phyloP scores from a whole-genome alignment of 805 yeast genomes.

The Metschnikowia continentalis region DNA sequence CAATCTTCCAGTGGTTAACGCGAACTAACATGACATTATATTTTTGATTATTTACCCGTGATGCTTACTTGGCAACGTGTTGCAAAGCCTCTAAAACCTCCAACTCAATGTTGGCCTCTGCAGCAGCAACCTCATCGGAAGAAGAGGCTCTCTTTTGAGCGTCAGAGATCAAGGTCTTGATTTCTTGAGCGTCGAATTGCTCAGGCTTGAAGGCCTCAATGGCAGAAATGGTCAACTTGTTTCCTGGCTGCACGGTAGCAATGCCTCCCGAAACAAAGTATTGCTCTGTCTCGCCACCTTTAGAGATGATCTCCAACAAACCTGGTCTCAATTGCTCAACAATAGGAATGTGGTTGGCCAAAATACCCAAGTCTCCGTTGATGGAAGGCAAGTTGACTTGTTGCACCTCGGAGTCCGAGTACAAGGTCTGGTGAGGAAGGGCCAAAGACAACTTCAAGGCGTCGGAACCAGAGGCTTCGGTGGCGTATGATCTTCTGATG shows the following conservation, averaged over 20 bases:
- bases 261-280: slow-evolving; percentile 95
- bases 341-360: slow-evolving; percentile 96
- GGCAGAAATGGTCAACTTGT: slow-evolving; percentile 84
- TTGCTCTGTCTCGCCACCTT: slow-evolving; percentile 65
- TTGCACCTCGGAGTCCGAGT: slow-evolving; percentile 50
- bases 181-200: slow-evolving; percentile 74
- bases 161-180: slow-evolving; percentile 79
- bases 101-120: slow-evolving; percentile 92
- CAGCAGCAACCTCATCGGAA: slow-evolving; percentile 82
- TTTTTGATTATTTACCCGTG: background rate
- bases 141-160: slow-evolving; percentile 89
- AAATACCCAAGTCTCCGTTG: slow-evolving; percentile 93
- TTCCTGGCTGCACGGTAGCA: slow-evolving; percentile 94
- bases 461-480: slow-evolving; percentile 59
- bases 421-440: slow-evolving; percentile 78
- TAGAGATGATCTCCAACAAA: slow-evolving; percentile 84
- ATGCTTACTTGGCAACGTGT: slow-evolving; percentile 63
- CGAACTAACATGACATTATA: slow-evolving; percentile 4
- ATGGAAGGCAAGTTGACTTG: slow-evolving; percentile 94
- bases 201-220: slow-evolving; percentile 93
- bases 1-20: background rate
- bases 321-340: slow-evolving; percentile 97
- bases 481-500: slow-evolving; percentile 86
- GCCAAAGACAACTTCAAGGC: slow-evolving; percentile 85
- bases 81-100: slow-evolving; percentile 95